phyloP scores from a whole-genome alignment of 495 filamentous ascomycete species.

The Annulohypoxylon maeteangense region DNA sequence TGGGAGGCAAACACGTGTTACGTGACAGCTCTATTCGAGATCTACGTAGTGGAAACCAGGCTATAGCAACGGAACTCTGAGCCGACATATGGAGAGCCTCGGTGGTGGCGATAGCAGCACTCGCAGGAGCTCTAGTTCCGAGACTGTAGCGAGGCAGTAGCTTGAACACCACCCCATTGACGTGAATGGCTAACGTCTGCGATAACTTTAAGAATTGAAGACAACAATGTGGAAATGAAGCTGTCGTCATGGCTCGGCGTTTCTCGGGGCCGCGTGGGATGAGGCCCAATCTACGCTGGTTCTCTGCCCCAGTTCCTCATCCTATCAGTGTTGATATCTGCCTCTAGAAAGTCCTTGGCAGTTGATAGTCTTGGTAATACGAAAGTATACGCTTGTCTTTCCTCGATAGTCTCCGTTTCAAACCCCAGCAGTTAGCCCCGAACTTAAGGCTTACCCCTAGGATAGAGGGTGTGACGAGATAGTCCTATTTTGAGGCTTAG shows the following conservation, averaged over 20 bases:
- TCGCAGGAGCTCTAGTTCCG: constrained; percentile 4
- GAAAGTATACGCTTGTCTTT: not conserved
- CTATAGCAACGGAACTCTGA: constrained; percentile 8
- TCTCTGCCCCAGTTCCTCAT: not conserved
- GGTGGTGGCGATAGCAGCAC: constrained; percentile 14
- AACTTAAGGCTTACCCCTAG: not conserved
- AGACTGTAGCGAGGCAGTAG: not conserved
- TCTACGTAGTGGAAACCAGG: constrained; percentile 10
- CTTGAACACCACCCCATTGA: not conserved
- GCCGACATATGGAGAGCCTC: constrained; percentile 15
- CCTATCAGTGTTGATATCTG: constrained; percentile 8
- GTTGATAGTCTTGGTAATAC: constrained; percentile 4
- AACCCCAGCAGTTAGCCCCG: constrained; percentile 3
- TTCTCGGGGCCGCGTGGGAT: constrained; percentile 9
- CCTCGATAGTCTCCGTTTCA: not conserved
- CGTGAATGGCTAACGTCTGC: not conserved
- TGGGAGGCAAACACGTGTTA: constrained; percentile 19
- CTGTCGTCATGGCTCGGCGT: constrained; percentile 5
- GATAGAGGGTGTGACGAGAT: not conserved
- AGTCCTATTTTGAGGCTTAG: not conserved
- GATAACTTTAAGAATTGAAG: not conserved
- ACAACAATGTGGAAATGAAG: not conserved
- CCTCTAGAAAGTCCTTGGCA: not conserved
- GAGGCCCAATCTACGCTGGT: constrained; percentile 5
- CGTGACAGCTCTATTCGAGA: constrained; percentile 25